Base-by-base conservation (phyloP, 2,329 filamentous ascomycete genomes). In the Diplodia mutila region DNA sequence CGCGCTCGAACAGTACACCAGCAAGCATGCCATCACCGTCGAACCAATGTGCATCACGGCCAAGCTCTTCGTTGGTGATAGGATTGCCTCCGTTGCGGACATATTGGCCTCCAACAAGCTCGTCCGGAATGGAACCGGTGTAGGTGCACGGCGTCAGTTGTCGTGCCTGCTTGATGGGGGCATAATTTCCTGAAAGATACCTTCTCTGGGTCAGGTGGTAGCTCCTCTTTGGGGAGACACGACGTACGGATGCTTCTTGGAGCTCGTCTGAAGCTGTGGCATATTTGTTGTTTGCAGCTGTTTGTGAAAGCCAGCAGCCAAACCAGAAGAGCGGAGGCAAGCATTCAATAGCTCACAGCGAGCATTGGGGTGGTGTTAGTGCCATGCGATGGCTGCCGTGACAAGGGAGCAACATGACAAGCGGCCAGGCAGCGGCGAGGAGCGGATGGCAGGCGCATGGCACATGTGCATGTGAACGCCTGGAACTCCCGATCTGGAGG, bases 21-120 rank as follows among this genome's bases (percentile, higher is more conserved):
- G 86, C 86, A 12, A 92, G 84, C 90, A 92, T 92, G 4, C 90
- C 90, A 74, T 92, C 89, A 37, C 90, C 90, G 71, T 92, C 90
- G 69, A 92, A 92, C 89, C 89, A 91, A 74, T 92, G 90, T 9
- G 87, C 85, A 73, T 90, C 87, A 70, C 88, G 83, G 48, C 84
- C 84, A 2, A 87, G 75, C 65, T 90, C 85, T 25, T 85, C 80
- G 68, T 91, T 88, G 32, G 84, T 84, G 8, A 90, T 80, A 6
- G 90, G 89, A 72, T 91, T 92, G 32, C 86, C 88, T 49, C 90
- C 90, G 74, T 92, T 92, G 18, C 90, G 86, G 32, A 92, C 86
- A 72, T 92, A 92, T 76, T 92, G 85, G 14, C 90, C 90, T 1
- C 89, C 90, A 9, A 83, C 82, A 49, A 92, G 82, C 69, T 91